A percentile compares a stretch with the other conserved stretches of the same genome.
Conservation (phyloP, 352 stramenopile species). For the Phytophthora litchii region DNA sequence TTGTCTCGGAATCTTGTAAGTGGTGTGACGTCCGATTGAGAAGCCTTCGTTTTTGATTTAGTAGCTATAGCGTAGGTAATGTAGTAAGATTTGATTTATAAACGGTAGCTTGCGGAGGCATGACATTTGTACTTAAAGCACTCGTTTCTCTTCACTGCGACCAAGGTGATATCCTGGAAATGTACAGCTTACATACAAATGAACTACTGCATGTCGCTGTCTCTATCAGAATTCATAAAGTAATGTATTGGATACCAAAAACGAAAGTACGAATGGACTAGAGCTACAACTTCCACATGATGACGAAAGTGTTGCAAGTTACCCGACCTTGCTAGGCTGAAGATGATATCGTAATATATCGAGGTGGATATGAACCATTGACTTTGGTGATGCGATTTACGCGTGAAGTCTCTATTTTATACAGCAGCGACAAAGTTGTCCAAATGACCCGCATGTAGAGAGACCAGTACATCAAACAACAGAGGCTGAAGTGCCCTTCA, state of each 20-base stretch:
- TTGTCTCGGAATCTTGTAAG: slow-evolving; percentile 84
- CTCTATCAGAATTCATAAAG: too few relatives aligned
- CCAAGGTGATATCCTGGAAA: too few relatives aligned
- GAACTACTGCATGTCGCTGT: too few relatives aligned
- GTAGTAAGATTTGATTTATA: slow-evolving; percentile 36
- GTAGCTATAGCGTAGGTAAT: slow-evolving; percentile 29
- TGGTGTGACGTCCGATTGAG: slow-evolving; percentile 1
- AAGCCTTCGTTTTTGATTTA: slow-evolving; percentile 35
- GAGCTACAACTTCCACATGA: not conserved
- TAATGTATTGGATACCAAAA: too few relatives aligned
- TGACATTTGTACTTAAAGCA: not conserved
- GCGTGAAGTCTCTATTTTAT: slow-evolving; percentile 12
- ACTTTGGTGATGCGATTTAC: not conserved
- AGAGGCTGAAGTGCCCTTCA: slow-evolving; percentile 26
- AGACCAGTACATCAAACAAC: slow-evolving; percentile 19
- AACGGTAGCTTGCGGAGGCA: slow-evolving; percentile 24
- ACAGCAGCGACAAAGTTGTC: not conserved
- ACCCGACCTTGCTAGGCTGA: not conserved
- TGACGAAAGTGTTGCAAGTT: not conserved
- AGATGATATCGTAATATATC: not conserved
- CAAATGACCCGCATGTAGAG: not conserved
- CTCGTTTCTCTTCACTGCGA: too few relatives aligned
- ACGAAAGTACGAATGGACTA: not conserved
- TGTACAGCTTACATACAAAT: too few relatives aligned
- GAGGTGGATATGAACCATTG: not conserved